These are phyloP conservation scores for Xylaria bambusicola DNA, from an alignment of 495 filamentous ascomycete species.

Conservation along the genomic window DNA sequence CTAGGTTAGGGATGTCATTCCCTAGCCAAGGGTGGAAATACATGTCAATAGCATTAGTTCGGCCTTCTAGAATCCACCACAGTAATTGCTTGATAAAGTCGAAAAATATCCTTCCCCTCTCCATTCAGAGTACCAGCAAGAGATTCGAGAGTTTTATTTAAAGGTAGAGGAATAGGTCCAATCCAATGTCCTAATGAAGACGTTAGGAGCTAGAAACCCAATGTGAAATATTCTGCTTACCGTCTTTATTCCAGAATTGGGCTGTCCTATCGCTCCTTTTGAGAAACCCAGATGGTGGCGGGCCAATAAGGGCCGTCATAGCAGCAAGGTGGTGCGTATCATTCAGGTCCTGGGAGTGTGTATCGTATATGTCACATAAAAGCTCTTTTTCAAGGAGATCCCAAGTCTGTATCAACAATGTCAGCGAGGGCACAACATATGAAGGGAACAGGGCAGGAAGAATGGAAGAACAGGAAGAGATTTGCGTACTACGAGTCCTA, in stretches of 20 bases:
- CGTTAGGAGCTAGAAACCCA: not conserved
- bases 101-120: not conserved
- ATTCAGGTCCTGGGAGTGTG: constrained; percentile 21
- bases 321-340: constrained; percentile 16
- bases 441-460: constrained; percentile 9
- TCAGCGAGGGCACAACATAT: too few relatives aligned
- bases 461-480: not conserved
- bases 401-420: too few relatives aligned
- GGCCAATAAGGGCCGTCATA: constrained; percentile 16
- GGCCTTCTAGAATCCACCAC: not conserved
- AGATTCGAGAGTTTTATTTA: constrained; percentile 18
- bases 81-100: not conserved
- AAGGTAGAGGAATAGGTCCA: constrained; percentile 21
- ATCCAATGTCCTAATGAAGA: constrained; percentile 24
- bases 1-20: not conserved
- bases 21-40: not conserved
- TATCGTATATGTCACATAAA: constrained; percentile 20
- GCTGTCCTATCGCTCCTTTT: constrained; percentile 13
- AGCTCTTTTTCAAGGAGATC: constrained; percentile 22
- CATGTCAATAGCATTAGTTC: not conserved
- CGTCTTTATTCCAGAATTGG: not conserved
- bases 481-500: constrained; percentile 3
- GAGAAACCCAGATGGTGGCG: constrained; percentile 22
- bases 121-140: constrained; percentile 18
- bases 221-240: not conserved